Percentiles rank a stretch among this genome's conserved stretches.
Evolutionary conservation across 108 stramenopile species (phyloP).

Genomic region (Nitzschia inconspicua): DNA sequence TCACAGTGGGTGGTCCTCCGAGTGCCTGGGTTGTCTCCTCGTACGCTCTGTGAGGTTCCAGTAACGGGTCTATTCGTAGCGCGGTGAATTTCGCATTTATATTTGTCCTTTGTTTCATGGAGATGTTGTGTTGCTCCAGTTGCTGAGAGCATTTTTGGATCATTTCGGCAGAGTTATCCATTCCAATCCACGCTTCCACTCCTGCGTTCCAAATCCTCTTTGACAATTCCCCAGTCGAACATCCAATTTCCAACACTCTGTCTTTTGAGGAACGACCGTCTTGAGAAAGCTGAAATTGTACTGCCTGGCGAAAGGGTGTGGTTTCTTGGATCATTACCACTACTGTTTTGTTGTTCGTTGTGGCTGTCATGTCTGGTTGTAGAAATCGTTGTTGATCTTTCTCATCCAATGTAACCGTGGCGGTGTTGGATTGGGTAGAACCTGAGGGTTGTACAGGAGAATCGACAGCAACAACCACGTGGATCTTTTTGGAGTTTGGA

Average conservation of each 20-base stretch:
- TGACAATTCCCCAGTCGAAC: constrained; percentile 69
- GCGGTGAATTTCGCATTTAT: neutral
- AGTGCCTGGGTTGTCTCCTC: constrained; percentile 7
- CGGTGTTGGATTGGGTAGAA: too few species aligned
- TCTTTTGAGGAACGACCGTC: constrained; percentile 17
- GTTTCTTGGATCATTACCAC: constrained; percentile 5
- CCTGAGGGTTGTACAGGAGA: too few species aligned
- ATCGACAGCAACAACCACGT: too few species aligned
- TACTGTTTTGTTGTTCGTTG: neutral
- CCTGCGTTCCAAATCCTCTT: constrained; percentile 31
- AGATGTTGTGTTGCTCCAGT: neutral
- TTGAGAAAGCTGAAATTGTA: neutral
- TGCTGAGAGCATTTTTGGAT: constrained; percentile 30
- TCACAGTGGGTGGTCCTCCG: constrained; percentile 30
- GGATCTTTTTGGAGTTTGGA: too few species aligned
- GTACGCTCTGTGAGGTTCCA: constrained; percentile 60
- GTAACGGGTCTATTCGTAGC: constrained; percentile 49
- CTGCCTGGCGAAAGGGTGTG: constrained; percentile 6
- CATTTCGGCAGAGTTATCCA: constrained; percentile 75
- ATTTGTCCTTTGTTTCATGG: neutral
- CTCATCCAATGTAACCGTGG: too few species aligned
- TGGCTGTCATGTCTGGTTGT: neutral
- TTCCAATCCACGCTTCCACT: constrained; percentile 56
- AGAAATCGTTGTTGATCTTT: constrained; percentile 2
- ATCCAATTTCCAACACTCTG: constrained; percentile 78